Percentiles rank a stretch among this genome's conserved stretches.
Evolutionary conservation across 2,329 filamentous ascomycete genomes (phyloP).

Genomic region (Neurospora sp.): DNA sequence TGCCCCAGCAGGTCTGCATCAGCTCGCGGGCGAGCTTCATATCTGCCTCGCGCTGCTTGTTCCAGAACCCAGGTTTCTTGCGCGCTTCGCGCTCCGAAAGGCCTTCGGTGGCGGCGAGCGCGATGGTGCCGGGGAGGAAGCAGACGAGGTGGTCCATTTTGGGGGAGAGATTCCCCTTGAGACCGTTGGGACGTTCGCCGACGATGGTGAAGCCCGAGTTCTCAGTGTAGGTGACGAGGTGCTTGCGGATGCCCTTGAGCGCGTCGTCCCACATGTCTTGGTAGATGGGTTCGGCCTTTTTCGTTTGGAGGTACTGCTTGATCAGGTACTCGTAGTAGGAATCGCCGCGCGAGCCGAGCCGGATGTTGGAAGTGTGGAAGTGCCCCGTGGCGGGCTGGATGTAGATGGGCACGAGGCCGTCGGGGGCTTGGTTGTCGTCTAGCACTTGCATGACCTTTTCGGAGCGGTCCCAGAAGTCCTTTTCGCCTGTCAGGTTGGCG

Average conservation of each 20-base stretch:
- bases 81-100: constrained; percentile 65
- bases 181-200: constrained; percentile 70
- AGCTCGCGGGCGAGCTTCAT: constrained; percentile 81
- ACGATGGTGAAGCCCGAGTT: constrained; percentile 75
- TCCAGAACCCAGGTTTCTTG: constrained; percentile 59
- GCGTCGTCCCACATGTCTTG: constrained; percentile 88
- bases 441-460: constrained; percentile 89
- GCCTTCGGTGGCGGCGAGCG: constrained; percentile 75
- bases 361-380: constrained; percentile 76
- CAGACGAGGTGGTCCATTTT: constrained; percentile 99
- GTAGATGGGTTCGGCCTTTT: constrained; percentile 76
- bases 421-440: constrained; percentile 68
- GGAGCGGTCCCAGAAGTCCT: constrained; percentile 81
- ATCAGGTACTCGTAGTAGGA: constrained; percentile 99
- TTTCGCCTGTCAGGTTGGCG: constrained; percentile 86
- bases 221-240: constrained; percentile 82
- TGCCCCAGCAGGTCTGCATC: constrained; percentile 96
- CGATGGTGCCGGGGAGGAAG: constrained; percentile 95
- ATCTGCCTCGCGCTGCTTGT: constrained; percentile 70
- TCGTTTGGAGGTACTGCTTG: constrained; percentile 95
- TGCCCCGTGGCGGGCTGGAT: constrained; percentile 69
- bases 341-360: constrained; percentile 86
- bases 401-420: constrained; percentile 86
- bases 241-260: constrained; percentile 75
- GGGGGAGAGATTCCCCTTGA: constrained; percentile 56